Conservation (phyloP, 2,329 filamentous ascomycete species). For the Gnomoniopsis smithogilvyi region DNA sequence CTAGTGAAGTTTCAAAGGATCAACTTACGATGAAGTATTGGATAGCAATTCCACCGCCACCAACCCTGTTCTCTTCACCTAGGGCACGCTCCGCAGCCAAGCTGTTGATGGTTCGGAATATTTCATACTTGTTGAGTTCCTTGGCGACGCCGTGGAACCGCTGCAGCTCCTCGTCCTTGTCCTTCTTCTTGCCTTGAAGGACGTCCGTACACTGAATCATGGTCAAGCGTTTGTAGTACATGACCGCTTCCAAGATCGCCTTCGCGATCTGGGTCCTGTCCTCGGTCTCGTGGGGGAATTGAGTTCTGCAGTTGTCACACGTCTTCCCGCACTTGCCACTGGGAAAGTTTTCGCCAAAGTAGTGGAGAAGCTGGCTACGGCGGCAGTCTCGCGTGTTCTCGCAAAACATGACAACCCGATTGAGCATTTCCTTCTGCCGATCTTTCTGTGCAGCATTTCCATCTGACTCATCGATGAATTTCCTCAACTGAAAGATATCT, state of each 20-base stretch:
- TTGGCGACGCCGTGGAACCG: slow-evolving; percentile 65
- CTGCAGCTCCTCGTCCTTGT: slow-evolving; percentile 47
- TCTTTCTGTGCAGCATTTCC: slow-evolving; percentile 77
- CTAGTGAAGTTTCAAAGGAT: slow-evolving; percentile 16
- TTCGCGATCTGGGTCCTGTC: slow-evolving; percentile 77
- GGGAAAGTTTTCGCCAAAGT: slow-evolving; percentile 86
- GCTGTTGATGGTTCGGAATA: slow-evolving; percentile 79
- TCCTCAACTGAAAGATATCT: slow-evolving; percentile 70
- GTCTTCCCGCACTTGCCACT: slow-evolving; percentile 65
- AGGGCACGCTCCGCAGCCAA: slow-evolving; percentile 73
- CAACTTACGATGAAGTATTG: slow-evolving; percentile 66
- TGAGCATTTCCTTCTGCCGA: slow-evolving; percentile 80
- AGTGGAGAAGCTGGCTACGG: slow-evolving; percentile 82
- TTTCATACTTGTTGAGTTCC: slow-evolving; percentile 68
- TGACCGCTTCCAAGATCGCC: slow-evolving; percentile 67
- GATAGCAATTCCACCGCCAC: slow-evolving; percentile 57
- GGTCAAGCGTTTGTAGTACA: slow-evolving; percentile 61
- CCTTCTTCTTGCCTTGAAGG: slow-evolving; percentile 66
- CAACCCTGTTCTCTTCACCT: slow-evolving; percentile 60
- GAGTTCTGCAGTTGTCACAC: slow-evolving; percentile 88
- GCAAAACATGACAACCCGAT: slow-evolving; percentile 80
- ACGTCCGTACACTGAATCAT: slow-evolving; percentile 81
- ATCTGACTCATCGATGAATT: slow-evolving; percentile 80
- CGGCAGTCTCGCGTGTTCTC: slow-evolving; percentile 88
- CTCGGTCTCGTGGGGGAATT: slow-evolving; percentile 64